phyloP scores from a whole-genome alignment of 805 yeast genomes.

The Kazachstania taianensis region DNA sequence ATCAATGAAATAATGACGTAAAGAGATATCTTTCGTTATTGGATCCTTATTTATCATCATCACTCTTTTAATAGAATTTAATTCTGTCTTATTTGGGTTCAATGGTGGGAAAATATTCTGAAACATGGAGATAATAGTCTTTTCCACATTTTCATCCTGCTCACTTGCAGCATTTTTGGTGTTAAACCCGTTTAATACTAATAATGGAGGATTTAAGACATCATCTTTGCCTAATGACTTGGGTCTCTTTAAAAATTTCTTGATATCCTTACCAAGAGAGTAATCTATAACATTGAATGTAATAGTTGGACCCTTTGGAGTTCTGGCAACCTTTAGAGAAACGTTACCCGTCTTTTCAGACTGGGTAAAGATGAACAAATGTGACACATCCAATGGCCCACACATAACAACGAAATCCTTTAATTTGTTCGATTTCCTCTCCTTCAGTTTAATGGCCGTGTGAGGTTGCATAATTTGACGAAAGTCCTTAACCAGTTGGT shows the following conservation, averaged over 20 bases:
- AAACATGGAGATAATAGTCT: constrained; percentile 75
- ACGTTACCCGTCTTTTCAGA: constrained; percentile 68
- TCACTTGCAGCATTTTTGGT: constrained; percentile 9
- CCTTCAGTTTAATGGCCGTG: constrained; percentile 81
- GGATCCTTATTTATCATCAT: constrained; percentile 67
- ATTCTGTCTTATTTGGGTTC: constrained; percentile 71
- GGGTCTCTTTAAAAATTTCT: constrained; percentile 60
- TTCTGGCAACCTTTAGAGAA: constrained; percentile 70
- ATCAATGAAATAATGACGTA: constrained; percentile 84
- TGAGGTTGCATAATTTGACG: constrained; percentile 92
- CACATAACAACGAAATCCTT: constrained; percentile 97
- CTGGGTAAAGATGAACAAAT: constrained; percentile 79
- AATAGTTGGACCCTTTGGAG: constrained; percentile 92
- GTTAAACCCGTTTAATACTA: constrained; percentile 86
- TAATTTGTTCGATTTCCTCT: constrained; percentile 75
- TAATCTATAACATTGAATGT: constrained; percentile 71
- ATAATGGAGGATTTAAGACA: constrained; percentile 69
- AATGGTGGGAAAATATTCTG: constrained; percentile 95
- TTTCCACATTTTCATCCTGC: constrained; percentile 50
- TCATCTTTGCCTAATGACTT: constrained; percentile 67
- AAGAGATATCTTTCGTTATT: constrained; percentile 62
- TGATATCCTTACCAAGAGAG: constrained; percentile 73
- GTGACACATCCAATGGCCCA: constrained; percentile 90
- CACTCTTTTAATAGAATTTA: constrained; percentile 71
- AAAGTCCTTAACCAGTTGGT: constrained; percentile 79